Conservation (phyloP, 75 land plant species). For the Cryptomeria japonica region DNA sequence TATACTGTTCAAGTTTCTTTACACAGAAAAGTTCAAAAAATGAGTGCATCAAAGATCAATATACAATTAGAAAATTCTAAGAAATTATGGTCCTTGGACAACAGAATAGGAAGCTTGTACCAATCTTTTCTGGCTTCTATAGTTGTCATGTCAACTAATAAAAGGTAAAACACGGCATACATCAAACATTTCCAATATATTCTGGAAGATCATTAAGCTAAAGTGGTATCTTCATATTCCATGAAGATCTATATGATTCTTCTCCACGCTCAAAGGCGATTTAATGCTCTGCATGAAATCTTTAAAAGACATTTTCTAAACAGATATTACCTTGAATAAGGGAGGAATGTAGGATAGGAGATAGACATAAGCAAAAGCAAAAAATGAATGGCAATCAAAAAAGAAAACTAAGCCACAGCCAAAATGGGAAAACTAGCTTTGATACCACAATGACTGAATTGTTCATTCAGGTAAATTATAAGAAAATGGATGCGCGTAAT, state of each 20-base stretch:
- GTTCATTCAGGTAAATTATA: background rate
- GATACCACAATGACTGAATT: background rate
- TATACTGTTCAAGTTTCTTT: too few species aligned
- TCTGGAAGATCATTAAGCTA: background rate
- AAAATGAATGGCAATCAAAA: background rate
- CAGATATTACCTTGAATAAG: too few species aligned
- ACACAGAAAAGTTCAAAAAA: too few species aligned
- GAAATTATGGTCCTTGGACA: background rate
- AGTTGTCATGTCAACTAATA: background rate
- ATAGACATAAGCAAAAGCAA: background rate
- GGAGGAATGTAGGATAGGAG: too few species aligned
- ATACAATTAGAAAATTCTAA: too few species aligned
- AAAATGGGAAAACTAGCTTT: background rate
- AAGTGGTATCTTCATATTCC: background rate
- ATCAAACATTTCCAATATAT: background rate
- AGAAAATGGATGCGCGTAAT: background rate
- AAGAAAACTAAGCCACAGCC: background rate
- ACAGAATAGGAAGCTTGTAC: background rate
- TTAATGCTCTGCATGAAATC: background rate
- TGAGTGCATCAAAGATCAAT: too few species aligned
- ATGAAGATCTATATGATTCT: background rate
- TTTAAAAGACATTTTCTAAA: too few species aligned
- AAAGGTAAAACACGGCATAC: background rate
- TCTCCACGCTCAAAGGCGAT: background rate
- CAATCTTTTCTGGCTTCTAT: background rate